Base-by-base conservation (phyloP, 352 stramenopile species). In the Globisporangium sylvaticum region DNA sequence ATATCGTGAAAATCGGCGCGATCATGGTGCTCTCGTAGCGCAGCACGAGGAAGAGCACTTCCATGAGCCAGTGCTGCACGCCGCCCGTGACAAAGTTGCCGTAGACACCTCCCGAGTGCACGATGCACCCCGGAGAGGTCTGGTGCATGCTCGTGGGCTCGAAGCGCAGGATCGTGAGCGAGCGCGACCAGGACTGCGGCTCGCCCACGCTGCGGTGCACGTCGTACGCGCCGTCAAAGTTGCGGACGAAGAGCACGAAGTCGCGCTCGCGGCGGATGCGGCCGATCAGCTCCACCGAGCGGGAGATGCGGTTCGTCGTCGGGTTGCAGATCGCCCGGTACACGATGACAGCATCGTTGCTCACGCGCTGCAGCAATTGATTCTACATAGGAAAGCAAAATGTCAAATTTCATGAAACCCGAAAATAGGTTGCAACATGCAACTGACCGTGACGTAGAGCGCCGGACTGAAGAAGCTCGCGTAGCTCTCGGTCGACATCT, bases 51-150 rank as follows among this genome's bases (percentile, higher is more conserved):
- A 84, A 86, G 31, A 84, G 58, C 59, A 82, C 70, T 58, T 86
- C 78, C 78, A 86, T 86, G 70, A 86, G 74, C 78, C 78, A 86
- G 63, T 86, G 80, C 61, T 74, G 72, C 44, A 80, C 70, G 48
- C 74, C 74, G 10, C 69, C 70, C 24, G 67, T 72, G 22, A 76
- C 72, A 46, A 83, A 74, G 31, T 81, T 82, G 1, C 68, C 59
- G 58, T 82, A 84, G 65, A 77, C 72, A 31, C 78, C 78, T 25
- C 74, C 78, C 46, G 77, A 84, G 60, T 80, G 71, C 54, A 86
- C 66, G 15, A 70, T 71, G 48, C 78, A 86, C 22, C 78, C 78
- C 7, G 67, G 48, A 24, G 76, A 65, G 0, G 73, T 67, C 37
- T 64, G 56, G 7, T 60, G 57, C 56, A 71, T 64, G 58, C 80